Conservation (phyloP, 1,284 basidiomycete genomes). For the Tilletiopsis washingtonensis region DNA sequence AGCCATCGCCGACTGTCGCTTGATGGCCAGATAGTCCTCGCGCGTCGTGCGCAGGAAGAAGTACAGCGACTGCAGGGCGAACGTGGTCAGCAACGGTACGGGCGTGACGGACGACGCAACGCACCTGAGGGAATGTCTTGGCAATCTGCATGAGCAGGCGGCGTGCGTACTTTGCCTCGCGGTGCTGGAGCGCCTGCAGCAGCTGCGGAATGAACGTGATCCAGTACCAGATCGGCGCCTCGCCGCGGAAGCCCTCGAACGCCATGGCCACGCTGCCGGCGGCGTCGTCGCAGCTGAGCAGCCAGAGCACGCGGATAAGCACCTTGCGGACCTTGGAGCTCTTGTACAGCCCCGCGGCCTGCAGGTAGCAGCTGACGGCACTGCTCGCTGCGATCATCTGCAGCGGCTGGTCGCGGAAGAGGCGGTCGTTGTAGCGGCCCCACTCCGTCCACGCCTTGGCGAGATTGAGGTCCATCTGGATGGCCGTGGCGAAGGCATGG, state of each 20-base stretch:
- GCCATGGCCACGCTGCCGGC: constrained; percentile 69
- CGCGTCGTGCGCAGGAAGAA: constrained; percentile 86
- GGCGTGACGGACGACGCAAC: constrained; percentile 48
- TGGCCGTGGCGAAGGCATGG: constrained; percentile 63
- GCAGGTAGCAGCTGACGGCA: constrained; percentile 94
- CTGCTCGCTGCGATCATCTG: constrained; percentile 60
- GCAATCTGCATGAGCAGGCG: constrained; percentile 83
- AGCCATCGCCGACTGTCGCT: constrained; percentile 33
- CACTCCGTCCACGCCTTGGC: constrained; percentile 98
- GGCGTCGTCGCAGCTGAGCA: constrained; percentile 86
- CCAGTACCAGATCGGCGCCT: constrained; percentile 98
- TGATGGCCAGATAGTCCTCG: constrained; percentile 63
- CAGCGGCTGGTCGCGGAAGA: constrained; percentile 62
- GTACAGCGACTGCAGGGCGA: constrained; percentile 67
- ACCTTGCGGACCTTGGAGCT: constrained; percentile 86
- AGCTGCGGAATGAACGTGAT: constrained; percentile 95
- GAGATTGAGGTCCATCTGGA: constrained; percentile 89
- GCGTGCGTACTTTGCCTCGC: constrained; percentile 86
- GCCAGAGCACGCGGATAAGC: constrained; percentile 85
- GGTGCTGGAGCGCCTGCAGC: constrained; percentile 78
- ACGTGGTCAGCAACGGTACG: constrained; percentile 1
- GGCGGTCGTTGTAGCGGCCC: constrained; percentile 87
- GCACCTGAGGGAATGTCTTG: constrained; percentile 75
- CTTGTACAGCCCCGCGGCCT: constrained; percentile 94
- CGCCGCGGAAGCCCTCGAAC: constrained; percentile 94